A percentile compares a stretch with the other conserved stretches of the same genome.
phyloP scores from a whole-genome alignment of 805 yeast genomes.

The Starmerella riodocensis region DNA sequence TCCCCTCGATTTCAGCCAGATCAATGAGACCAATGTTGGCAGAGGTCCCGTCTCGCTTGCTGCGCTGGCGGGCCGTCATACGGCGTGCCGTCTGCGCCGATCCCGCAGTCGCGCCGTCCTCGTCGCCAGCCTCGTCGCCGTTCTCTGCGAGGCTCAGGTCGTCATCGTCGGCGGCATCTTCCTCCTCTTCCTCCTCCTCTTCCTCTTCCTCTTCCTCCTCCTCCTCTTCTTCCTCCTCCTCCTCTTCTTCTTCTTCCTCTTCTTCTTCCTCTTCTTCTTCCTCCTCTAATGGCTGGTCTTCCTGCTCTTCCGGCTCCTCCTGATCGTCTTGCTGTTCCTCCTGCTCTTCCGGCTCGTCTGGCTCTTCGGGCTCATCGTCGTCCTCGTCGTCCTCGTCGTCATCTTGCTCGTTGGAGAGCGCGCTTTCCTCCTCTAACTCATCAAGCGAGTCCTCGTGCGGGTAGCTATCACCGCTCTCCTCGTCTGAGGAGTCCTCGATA shows the following conservation, averaged over 20 bases:
- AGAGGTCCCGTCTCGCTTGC: conserved; percentile 20
- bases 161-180: conserved; percentile 11
- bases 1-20: conserved; percentile 26
- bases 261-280: conserved; percentile 14
- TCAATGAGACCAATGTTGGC: conserved; percentile 18
- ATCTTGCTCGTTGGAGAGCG: conserved; percentile 11
- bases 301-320: conserved; percentile 19
- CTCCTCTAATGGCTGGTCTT: conserved; percentile 14
- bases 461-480: conserved; percentile 4
- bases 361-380: conserved; percentile 18
- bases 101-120: conserved; percentile 19
- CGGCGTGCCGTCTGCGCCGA: conserved; percentile 13
- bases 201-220: conserved; percentile 20
- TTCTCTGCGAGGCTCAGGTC: conserved; percentile 20
- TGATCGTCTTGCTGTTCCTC: conserved; percentile 20
- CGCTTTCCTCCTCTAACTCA: conserved; percentile 3
- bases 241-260: conserved; percentile 16
- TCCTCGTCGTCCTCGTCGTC: conserved; percentile 10
- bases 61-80: conserved; percentile 33
- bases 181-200: conserved; percentile 18
- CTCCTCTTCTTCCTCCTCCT: conserved; percentile 19
- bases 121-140: conserved; percentile 13
- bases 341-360: conserved; percentile 16
- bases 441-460: conserved; percentile 1
- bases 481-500: conserved; percentile 16